A percentile compares a stretch with the other conserved stretches of the same genome.
Conservation (phyloP, 805 yeast genomes). For the Yamadazyma kitorensis region DNA sequence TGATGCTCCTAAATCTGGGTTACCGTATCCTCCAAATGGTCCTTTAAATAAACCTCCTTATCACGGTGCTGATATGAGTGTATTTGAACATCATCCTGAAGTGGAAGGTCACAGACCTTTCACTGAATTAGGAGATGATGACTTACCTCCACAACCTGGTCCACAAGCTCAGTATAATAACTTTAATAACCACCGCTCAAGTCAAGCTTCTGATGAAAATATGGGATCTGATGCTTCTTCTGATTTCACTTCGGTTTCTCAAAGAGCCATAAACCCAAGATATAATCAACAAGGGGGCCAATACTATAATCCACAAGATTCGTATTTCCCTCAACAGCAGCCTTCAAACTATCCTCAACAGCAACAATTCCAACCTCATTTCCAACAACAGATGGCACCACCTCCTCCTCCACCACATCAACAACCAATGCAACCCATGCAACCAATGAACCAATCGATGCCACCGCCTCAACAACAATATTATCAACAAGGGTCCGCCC, state of each 20-base stretch:
- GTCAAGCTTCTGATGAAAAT: conserved; percentile 11
- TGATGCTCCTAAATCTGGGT: conserved; percentile 16
- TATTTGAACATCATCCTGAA: conserved; percentile 44
- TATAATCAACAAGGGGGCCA: conserved; percentile 31
- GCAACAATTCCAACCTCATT: conserved; percentile 16
- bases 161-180: conserved; percentile 5
- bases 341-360: conserved; percentile 14
- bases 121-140: conserved; percentile 36
- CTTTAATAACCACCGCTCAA: conserved; percentile 6
- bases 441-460: conserved; percentile 3
- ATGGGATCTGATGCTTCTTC: conserved; percentile 47
- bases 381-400: conserved; percentile 15
- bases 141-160: conserved; percentile 10
- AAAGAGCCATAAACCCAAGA: conserved; percentile 66
- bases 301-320: conserved; percentile 11
- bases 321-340: conserved; percentile 16
- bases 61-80: conserved; percentile 20
- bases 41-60: conserved; percentile 18
- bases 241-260: conserved; percentile 76
- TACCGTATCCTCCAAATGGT: conserved; percentile 14
- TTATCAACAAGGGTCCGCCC: too few species aligned
- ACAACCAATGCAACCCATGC: neutral
- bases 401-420: conserved; percentile 17
- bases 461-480: neutral
- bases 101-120: conserved; percentile 47